Evolutionary conservation across 179 eudicot genomes (phyloP), one percentile per base, ranked within the genome.

Genomic region (Beta corolliflora): DNA sequence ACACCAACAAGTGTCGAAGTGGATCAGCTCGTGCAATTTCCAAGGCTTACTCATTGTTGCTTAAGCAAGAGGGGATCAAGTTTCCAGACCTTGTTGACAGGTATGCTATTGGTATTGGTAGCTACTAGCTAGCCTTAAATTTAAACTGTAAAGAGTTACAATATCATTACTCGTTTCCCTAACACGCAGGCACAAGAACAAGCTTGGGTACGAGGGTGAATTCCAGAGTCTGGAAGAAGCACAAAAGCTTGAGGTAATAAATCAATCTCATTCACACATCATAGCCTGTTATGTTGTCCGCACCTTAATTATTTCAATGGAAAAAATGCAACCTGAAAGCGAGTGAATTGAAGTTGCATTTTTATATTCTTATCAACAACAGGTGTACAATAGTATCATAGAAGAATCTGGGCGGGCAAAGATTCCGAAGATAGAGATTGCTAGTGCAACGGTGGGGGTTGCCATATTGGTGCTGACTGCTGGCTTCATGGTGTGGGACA

Each of bases 351-450:
- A 25, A 25, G 50, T 46, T 7, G 5, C 5, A 7, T 46, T 1
- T 46, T 5, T 14, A 52, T 56, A 3, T 11, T 11, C 19, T 13
- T 25, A 25, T 25, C 29, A 56, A 16, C 14, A 9, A 31, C 46
- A 67, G 60, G 71, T 77, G 23, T 63, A 46, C 71, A 64, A 77
- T 18, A 77, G 25, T 19, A 77, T 77, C 19, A 64, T 77, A 5
- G 80, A 77, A 14, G 80, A 77, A 54, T 77, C 80, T 2, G 61
- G 72, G 0, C 56, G 80, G 44, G 72, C 71, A 77, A 15, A 7
- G 25, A 8, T 77, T 15, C 80, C 71, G 21, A 63, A 45, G 52
- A 14, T 48, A 7, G 80, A 77, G 60, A 1, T 63, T 23, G 46
- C 21, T 31, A 53, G 9, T 25, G 66, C 66, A 36, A 56, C 78